phyloP scores from a whole-genome alignment of 805 yeast genomes.

The Wickerhamomyces subpelliculosus region DNA sequence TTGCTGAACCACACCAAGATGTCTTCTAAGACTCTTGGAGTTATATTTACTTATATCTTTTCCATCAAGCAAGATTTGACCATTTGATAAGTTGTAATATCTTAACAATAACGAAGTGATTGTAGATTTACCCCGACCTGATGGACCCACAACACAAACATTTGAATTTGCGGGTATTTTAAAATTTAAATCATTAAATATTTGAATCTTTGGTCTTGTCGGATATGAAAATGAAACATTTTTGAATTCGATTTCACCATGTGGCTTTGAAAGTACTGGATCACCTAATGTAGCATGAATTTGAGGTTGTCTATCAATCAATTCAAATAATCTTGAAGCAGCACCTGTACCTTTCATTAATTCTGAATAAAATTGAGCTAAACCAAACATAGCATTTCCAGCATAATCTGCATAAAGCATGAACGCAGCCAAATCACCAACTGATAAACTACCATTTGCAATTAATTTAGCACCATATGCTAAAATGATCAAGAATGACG shows the following conservation, averaged over 20 bases:
- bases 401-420: slow-evolving; percentile 95
- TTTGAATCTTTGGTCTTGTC: slow-evolving; percentile 65
- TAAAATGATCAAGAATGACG: slow-evolving; percentile 66
- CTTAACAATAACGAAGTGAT: slow-evolving; percentile 52
- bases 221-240: slow-evolving; percentile 79
- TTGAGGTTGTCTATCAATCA: slow-evolving; percentile 68
- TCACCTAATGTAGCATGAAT: slow-evolving; percentile 62
- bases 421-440: slow-evolving; percentile 91
- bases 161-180: slow-evolving; percentile 47
- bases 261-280: slow-evolving; percentile 30
- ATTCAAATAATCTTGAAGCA: slow-evolving; percentile 84
- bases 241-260: slow-evolving; percentile 49
- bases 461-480: slow-evolving; percentile 82
- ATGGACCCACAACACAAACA: slow-evolving; percentile 74
- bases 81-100: slow-evolving; percentile 43
- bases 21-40: slow-evolving; percentile 45
- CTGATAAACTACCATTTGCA: slow-evolving; percentile 60
- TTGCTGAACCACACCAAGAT: slow-evolving; percentile 73
- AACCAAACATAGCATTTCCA: slow-evolving; percentile 82
- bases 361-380: slow-evolving; percentile 92
- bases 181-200: slow-evolving; percentile 44
- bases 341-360: slow-evolving; percentile 98
- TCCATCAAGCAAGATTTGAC: slow-evolving; percentile 43
- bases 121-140: slow-evolving; percentile 93
- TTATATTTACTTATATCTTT: slow-evolving; percentile 43